Conservation (phyloP, 2,329 filamentous ascomycete species). For the Apiospora kogelbergensis region DNA sequence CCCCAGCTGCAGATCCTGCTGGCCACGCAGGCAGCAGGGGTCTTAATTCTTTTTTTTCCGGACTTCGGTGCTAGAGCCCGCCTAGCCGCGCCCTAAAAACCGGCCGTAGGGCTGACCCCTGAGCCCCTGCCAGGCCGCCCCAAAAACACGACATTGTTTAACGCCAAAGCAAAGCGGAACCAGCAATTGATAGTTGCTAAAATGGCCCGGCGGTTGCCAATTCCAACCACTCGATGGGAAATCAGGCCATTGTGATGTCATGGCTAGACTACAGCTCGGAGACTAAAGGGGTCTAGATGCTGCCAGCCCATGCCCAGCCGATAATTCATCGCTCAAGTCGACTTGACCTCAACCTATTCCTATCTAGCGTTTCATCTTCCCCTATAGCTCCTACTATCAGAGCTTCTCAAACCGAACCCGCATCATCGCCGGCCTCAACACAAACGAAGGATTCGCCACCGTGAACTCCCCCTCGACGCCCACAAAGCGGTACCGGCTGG, state of each 20-base stretch:
- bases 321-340: too few relatives aligned
- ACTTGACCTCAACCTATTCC: too few relatives aligned
- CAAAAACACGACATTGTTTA: not conserved
- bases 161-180: not conserved
- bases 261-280: not conserved
- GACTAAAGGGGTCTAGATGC: not conserved
- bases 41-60: not conserved
- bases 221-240: not conserved
- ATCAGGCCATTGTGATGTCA: not conserved
- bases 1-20: not conserved
- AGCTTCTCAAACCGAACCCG: not conserved
- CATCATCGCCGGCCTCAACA: constrained; percentile 8
- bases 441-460: constrained; percentile 12
- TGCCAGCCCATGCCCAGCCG: not conserved
- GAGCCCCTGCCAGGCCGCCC: not conserved
- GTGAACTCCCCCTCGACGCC: constrained; percentile 8
- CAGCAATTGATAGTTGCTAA: not conserved
- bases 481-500: constrained; percentile 17
- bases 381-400: too few relatives aligned
- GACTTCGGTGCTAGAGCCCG: not conserved
- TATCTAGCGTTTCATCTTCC: too few relatives aligned
- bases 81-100: not conserved
- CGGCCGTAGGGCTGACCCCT: not conserved
- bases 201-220: not conserved
- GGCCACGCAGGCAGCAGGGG: not conserved